Evolutionary conservation across 2,329 filamentous ascomycete species (phyloP).

Genomic region (Pseudogymnoascus verrucosus): DNA sequence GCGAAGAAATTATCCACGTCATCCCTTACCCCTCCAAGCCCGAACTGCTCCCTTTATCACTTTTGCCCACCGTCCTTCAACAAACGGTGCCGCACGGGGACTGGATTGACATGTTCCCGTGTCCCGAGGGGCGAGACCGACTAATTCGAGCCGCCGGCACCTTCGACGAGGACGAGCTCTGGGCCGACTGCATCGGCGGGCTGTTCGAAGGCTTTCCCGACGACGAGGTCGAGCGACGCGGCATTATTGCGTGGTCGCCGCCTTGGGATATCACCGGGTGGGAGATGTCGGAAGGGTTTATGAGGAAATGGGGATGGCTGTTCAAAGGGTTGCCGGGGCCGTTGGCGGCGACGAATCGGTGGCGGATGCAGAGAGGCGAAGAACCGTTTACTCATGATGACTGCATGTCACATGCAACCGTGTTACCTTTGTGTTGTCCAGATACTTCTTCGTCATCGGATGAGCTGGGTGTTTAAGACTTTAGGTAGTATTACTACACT

Average conservation of each 20-base stretch:
- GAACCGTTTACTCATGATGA: slow-evolving; percentile 25
- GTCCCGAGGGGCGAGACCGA: slow-evolving; percentile 32
- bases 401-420: slow-evolving; percentile 16
- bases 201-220: slow-evolving; percentile 38
- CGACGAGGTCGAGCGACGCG: slow-evolving; percentile 33
- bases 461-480: slow-evolving; percentile 10
- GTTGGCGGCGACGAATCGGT: slow-evolving; percentile 32
- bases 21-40: slow-evolving; percentile 26
- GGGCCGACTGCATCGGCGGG: slow-evolving; percentile 35
- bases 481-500: slow-evolving; percentile 11
- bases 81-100: slow-evolving; percentile 30
- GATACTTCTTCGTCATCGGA: slow-evolving; percentile 6
- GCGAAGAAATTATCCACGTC: slow-evolving; percentile 25
- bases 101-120: slow-evolving; percentile 37
- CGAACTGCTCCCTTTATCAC: slow-evolving; percentile 25
- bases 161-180: slow-evolving; percentile 37
- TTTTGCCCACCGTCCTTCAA: slow-evolving; percentile 34
- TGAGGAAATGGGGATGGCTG: slow-evolving; percentile 32
- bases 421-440: slow-evolving; percentile 15
- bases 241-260: slow-evolving; percentile 36
- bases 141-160: slow-evolving; percentile 30
- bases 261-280: slow-evolving; percentile 34
- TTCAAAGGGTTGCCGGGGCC: slow-evolving; percentile 21
- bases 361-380: slow-evolving; percentile 28
- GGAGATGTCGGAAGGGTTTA: slow-evolving; percentile 36